A percentile compares a stretch with the other conserved stretches of the same genome.
phyloP scores from a whole-genome alignment of 2,329 filamentous ascomycete genomes.

The Diaporthe sp. region DNA sequence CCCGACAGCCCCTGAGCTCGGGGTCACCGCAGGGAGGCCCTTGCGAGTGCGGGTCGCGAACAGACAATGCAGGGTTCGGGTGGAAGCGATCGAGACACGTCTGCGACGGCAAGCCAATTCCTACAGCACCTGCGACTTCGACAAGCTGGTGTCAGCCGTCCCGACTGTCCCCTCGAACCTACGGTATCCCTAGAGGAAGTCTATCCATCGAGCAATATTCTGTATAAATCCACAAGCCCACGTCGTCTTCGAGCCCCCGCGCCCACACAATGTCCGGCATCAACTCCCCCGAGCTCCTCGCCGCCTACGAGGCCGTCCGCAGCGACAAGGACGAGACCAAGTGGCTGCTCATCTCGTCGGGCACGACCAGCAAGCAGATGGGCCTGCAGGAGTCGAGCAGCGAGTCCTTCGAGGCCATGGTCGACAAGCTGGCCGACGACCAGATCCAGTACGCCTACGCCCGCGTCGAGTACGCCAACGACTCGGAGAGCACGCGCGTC shows the following conservation, averaged over 20 bases:
- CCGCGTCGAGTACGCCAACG: constrained; percentile 78
- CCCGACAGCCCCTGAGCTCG: not conserved
- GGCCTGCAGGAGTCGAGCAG: constrained; percentile 69
- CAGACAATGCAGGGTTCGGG: constrained; percentile 28
- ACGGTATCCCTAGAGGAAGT: constrained; percentile 9
- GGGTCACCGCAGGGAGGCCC: constrained; percentile 27
- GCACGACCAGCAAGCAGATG: constrained; percentile 67
- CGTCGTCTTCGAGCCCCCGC: not conserved
- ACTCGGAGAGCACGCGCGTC: constrained; percentile 76
- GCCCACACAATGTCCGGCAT: constrained; percentile 65
- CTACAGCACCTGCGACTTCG: not conserved
- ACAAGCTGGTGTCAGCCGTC: not conserved
- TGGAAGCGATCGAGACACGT: constrained; percentile 36
- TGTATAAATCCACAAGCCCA: constrained; percentile 26
- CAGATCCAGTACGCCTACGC: constrained; percentile 78
- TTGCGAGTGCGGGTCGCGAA: constrained; percentile 26
- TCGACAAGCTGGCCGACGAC: constrained; percentile 66
- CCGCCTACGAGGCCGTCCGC: constrained; percentile 76
- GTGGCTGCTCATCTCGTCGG: constrained; percentile 75
- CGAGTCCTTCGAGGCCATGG: constrained; percentile 71
- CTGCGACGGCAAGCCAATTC: constrained; percentile 29
- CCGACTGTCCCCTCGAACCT: not conserved
- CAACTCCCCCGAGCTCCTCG: constrained; percentile 63
- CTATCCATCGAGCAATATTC: not conserved
- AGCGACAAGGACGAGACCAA: constrained; percentile 76